These are phyloP conservation scores for Orbilia oligospora DNA, from an alignment of 2,329 filamentous ascomycete species.

Conservation along the genomic window DNA sequence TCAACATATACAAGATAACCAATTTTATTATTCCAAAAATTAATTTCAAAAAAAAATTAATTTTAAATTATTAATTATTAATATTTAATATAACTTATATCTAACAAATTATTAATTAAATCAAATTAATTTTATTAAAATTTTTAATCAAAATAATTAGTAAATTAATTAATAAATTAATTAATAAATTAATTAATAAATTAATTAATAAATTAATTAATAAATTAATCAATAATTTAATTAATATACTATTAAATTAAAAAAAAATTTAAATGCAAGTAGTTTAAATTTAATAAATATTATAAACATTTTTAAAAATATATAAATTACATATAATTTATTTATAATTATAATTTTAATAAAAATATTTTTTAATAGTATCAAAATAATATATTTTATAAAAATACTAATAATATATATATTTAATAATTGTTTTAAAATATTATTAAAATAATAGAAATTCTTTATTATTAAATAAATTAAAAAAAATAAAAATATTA, in stretches of 20 bases:
- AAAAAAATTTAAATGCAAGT: not conserved
- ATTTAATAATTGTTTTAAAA: not conserved
- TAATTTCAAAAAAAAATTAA: no score
- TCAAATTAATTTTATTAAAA: no score
- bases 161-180: no score
- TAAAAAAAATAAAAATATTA: constrained; percentile 9
- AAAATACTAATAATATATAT: not conserved
- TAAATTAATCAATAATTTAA: no score
- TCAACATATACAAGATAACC: no score
- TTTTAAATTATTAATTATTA: no score
- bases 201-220: not conserved
- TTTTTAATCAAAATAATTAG: no score
- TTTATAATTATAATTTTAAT: constrained; percentile 4
- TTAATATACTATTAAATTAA: not conserved
- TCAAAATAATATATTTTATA: not conserved
- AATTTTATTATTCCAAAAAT: no score
- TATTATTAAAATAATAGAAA: not conserved
- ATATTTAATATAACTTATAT: no score
- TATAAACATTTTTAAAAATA: not conserved
- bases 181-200: no score
- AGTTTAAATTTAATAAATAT: not conserved
- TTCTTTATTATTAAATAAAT: not conserved
- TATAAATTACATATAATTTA: no score
- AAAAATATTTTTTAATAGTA: not conserved
- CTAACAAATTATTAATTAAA: no score